Evolutionary conservation across 768 basidiomycete genomes (phyloP), one percentile per base, ranked within the genome.

Genomic region (Strobilomyces dryophilus): DNA sequence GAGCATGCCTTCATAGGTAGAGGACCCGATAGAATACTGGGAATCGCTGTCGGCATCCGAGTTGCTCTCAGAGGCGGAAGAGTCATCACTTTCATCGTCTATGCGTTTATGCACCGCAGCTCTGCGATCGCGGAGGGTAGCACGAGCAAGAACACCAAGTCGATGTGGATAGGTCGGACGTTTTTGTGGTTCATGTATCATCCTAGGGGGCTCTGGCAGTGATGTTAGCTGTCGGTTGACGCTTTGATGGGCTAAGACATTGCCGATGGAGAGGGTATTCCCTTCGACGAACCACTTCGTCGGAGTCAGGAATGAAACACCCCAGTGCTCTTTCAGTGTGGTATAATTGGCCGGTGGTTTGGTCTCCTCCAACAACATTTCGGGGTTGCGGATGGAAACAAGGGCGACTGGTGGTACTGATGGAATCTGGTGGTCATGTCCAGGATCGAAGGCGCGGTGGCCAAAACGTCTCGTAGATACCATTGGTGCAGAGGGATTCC

Each of bases 51-150:
- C 60, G 1, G 4, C 49, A 18, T 55, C 61, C 17, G 58, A 57
- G 42, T 58, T 56, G 27, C 56, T 60, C 35, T 52, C 63, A 27
- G 56, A 62, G 15, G 53, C 14, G 26, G 42, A 65, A 44, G 55
- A 51, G 9, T 17, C 32, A 18, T 56, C 46, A 24, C 18, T n/a
- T 36, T 2, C 32, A 26, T 40, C 31, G 26, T 47, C 34, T 21
- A 12, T 45, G n/a, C 47, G 14, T 34, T 40, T 51, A 12, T 32
- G 43, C 2, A 45, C 37, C 20, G 55, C 14, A 27, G 40, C 39
- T 50, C 52, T 60, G 45, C 63, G 53, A 50, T 53, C 45, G 12
- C 66, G 60, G 27, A 67, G 55, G 18, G 53, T 52, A 20, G 65
- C 65, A 49, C 63, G 56, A 32, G 53, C 54, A 27, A 58, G 63